Evolutionary conservation across 176 grass and related monocot genomes (phyloP), one percentile per base, ranked within the genome.

Genomic region (Bolboschoenus planiculmis): DNA sequence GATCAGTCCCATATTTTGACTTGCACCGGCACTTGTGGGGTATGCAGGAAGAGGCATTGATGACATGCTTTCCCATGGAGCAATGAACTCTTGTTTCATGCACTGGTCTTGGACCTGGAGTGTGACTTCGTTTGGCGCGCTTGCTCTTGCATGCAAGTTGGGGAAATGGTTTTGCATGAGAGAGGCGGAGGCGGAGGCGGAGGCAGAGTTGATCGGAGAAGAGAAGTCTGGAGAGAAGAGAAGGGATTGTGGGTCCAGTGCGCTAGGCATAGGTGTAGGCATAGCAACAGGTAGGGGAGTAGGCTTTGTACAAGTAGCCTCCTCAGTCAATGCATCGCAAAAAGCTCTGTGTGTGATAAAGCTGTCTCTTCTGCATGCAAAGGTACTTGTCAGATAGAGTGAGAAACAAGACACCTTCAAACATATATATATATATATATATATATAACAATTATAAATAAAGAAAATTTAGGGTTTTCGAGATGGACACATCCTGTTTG

Each of bases 341-440:
- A 99, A 99, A 61, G 96, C 96, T 48, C 96, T 94, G 91, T 99
- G 96, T 63, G 96, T 99, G 84, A 95, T 95, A 90, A 99, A 99
- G 92, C 96, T 99, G 85, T 99, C 96, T 84, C 96, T 90, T 87
- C 92, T 99, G 96, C 94, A 84, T 87, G 35, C 62, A 58, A 37
- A 74, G 42, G 64, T 74, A 74, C 56, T 84, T 82, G 56, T 82
- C 57, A 82, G 48, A 61, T 81, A 78, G 75, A 51, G 75, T 78
- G 75, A 78, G 2, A 78, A 56, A 51, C 75, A 78, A 56, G 24
- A 58, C 58, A 79, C 29, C 77, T 33, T 79, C 29, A 39, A 79
- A 9, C n/a, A n/a, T n/a, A n/a, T n/a, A 47, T 47, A 4, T 47
- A 4, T 47, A 1, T 47, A 1, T 47, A 5, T 48, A 48, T 14